These are phyloP conservation scores for Graphiopsis chlorocephala DNA, from an alignment of 2,329 filamentous ascomycete species.

Conservation along the genomic window DNA sequence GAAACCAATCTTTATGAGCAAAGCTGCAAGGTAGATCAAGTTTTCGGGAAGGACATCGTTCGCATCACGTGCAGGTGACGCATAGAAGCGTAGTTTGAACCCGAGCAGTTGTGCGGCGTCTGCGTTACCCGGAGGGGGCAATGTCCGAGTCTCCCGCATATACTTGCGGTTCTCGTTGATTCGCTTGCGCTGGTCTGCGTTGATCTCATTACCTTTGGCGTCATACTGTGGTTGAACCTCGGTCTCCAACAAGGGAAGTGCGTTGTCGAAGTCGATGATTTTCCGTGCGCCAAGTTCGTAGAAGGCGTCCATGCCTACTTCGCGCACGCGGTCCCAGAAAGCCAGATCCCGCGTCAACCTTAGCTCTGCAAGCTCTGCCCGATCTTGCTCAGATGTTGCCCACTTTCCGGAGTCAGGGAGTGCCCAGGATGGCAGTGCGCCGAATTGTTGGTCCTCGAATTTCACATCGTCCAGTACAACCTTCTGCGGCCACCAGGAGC, in stretches of 20 bases:
- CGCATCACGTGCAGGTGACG: slow-evolving; percentile 71
- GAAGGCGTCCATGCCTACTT: slow-evolving; percentile 76
- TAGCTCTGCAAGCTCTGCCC: slow-evolving; percentile 53
- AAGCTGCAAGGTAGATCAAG: slow-evolving; percentile 82
- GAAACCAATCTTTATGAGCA: slow-evolving; percentile 96
- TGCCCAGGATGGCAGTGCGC: slow-evolving; percentile 82
- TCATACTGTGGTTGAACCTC: slow-evolving; percentile 32
- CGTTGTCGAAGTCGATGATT: slow-evolving; percentile 57
- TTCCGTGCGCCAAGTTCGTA: slow-evolving; percentile 80
- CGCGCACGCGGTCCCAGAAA: slow-evolving; percentile 80
- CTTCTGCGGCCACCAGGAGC: slow-evolving; percentile 91
- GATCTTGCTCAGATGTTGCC: slow-evolving; percentile 67
- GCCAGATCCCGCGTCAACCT: slow-evolving; percentile 65
- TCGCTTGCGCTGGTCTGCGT: slow-evolving; percentile 42
- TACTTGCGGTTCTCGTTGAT: slow-evolving; percentile 64
- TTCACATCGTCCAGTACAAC: slow-evolving; percentile 54
- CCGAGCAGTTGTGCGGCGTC: slow-evolving; percentile 92
- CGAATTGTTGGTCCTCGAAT: slow-evolving; percentile 50
- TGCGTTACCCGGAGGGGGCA: slow-evolving; percentile 81
- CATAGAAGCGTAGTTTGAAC: slow-evolving; percentile 96
- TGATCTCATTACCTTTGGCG: slow-evolving; percentile 38
- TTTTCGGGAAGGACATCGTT: slow-evolving; percentile 84
- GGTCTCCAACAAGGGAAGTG: slow-evolving; percentile 28
- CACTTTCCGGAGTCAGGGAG: slow-evolving; percentile 66
- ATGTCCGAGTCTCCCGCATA: slow-evolving; percentile 75